Evolutionary conservation across 306 rosid species (phyloP).

Genomic region (Fragaria ananassa): DNA sequence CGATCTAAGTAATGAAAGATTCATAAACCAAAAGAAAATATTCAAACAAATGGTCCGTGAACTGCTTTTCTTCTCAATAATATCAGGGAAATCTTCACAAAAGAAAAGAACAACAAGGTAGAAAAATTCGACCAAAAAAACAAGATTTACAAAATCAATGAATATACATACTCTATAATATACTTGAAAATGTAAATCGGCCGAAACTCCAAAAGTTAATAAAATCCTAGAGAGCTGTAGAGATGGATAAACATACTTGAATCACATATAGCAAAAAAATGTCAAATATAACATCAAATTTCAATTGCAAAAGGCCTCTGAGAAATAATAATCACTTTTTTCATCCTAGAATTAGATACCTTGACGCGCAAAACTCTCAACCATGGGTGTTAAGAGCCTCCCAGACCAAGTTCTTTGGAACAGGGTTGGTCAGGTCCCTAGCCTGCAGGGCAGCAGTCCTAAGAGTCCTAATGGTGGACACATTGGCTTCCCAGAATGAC

Average conservation of each 20-base stretch:
- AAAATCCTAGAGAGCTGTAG: neutral
- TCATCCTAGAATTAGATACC: conserved; percentile 18
- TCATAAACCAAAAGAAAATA: neutral
- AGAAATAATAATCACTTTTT: neutral
- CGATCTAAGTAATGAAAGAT: neutral
- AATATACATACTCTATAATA: neutral
- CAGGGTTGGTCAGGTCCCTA: conserved; percentile 35
- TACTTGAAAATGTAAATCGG: neutral
- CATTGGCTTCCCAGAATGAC: conserved; percentile 46
- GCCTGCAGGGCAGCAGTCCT: conserved; percentile 50
- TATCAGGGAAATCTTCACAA: neutral
- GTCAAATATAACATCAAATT: neutral
- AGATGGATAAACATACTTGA: neutral
- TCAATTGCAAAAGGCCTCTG: neutral
- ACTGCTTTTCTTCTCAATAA: neutral
- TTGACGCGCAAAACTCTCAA: conserved; percentile 1
- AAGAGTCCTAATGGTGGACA: conserved; percentile 34
- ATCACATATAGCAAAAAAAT: neutral
- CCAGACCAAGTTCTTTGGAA: conserved; percentile 48
- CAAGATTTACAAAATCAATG: conserved; percentile 7
- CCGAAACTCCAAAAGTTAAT: neutral
- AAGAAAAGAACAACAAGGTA: neutral
- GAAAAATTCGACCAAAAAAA: neutral
- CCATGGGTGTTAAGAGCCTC: conserved; percentile 55
- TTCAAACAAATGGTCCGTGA: neutral